phyloP scores from a whole-genome alignment of 192 early-diverging fungal genomes.

The Podila minutissima region DNA sequence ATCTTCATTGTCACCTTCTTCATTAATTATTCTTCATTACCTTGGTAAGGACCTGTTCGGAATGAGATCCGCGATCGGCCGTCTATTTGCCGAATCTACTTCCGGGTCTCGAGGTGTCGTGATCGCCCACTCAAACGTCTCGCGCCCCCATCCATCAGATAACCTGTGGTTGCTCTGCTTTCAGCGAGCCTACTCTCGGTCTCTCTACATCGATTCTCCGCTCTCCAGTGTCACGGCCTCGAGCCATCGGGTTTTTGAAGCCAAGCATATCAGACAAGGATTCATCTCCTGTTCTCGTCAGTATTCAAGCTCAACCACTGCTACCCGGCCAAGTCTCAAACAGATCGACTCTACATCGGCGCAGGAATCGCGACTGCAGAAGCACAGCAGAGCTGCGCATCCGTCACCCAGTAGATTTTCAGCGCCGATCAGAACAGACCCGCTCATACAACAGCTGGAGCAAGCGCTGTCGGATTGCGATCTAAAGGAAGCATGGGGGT shows the following conservation, averaged over 20 bases:
- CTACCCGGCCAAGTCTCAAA: too few species aligned
- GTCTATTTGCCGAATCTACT: not conserved
- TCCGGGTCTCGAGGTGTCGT: not conserved
- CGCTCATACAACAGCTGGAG: slow-evolving; percentile 1
- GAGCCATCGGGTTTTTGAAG: too few species aligned
- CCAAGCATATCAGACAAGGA: too few species aligned
- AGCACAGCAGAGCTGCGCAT: too few species aligned
- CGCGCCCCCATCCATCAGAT: not conserved
- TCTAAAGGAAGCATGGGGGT: not conserved
- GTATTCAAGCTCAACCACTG: too few species aligned
- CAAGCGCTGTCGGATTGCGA: slow-evolving; percentile 5
- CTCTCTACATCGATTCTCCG: not conserved
- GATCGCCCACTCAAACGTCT: not conserved
- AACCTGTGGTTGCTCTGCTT: slow-evolving; percentile 31
- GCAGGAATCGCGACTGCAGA: too few species aligned
- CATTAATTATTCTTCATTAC: not conserved
- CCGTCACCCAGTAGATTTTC: not conserved
- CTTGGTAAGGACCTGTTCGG: not conserved
- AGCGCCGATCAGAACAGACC: not conserved
- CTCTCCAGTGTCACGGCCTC: not conserved
- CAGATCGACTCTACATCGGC: too few species aligned
- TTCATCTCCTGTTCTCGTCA: too few species aligned
- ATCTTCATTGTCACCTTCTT: too few species aligned
- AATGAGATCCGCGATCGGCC: slow-evolving; percentile 1
- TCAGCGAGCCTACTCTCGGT: slow-evolving; percentile 24